Conservation (phyloP, 768 basidiomycete genomes). For the Peribolospora kevripleyi region DNA sequence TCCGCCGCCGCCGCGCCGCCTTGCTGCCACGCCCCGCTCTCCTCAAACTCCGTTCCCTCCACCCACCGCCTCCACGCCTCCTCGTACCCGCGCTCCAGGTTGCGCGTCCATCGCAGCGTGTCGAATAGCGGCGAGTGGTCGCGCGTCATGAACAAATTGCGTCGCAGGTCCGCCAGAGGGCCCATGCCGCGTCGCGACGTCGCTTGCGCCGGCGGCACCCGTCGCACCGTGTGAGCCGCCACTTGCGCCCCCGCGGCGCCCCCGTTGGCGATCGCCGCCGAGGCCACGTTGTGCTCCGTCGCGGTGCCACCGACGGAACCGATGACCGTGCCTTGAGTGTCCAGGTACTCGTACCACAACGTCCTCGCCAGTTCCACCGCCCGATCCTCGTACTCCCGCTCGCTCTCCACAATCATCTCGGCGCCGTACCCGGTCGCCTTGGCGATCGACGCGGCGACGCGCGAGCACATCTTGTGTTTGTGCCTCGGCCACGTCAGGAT, state of each 20-base stretch:
- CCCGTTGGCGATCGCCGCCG: no score
- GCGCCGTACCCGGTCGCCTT: constrained; percentile 28
- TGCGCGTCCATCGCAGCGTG: constrained; percentile 26
- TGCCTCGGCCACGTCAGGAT: constrained; percentile 28
- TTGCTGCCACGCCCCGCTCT: not conserved
- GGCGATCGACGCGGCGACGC: constrained; percentile 29
- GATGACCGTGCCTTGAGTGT: not conserved
- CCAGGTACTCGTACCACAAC: constrained; percentile 10
- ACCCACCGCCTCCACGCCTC: constrained; percentile 30
- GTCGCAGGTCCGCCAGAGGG: constrained; percentile 24
- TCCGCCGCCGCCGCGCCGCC: not conserved
- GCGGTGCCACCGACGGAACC: no score
- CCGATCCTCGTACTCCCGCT: constrained; percentile 27
- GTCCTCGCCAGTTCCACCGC: constrained; percentile 24
- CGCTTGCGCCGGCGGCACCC: constrained; percentile 8
- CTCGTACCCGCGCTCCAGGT: constrained; percentile 25
- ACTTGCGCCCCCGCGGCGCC: no score
- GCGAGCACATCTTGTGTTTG: constrained; percentile 28
- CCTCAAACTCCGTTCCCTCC: constrained; percentile 10
- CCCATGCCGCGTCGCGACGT: constrained; percentile 16
- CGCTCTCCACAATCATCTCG: constrained; percentile 26
- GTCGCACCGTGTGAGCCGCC: not conserved
- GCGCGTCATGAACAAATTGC: constrained; percentile 24
- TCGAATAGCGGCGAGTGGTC: constrained; percentile 29
- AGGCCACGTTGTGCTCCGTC: no score